Conservation (phyloP, 371 early-diverging fungal species). For the Mucor velutinosus region DNA sequence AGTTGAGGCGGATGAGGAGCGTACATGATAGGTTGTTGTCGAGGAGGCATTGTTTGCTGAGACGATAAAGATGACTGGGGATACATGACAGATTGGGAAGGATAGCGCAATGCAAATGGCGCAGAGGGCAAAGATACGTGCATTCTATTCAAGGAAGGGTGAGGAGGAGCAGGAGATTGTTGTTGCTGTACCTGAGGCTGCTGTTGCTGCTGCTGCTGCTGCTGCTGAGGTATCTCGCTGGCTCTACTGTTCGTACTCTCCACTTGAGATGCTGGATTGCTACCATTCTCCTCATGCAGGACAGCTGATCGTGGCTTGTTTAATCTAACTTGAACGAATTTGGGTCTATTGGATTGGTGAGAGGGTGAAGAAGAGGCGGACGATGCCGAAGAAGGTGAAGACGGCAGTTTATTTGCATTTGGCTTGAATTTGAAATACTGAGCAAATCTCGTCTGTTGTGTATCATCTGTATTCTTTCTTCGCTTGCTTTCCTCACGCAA, state of each 20-base stretch:
- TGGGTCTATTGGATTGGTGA: neutral
- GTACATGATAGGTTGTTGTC: neutral
- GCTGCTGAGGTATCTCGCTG: neutral
- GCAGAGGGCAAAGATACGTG: neutral
- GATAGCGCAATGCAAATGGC: neutral
- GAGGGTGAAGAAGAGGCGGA: neutral
- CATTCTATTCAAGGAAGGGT: neutral
- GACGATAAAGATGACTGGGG: neutral
- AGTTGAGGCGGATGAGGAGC: neutral
- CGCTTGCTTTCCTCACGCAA: constrained; percentile 5
- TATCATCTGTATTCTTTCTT: neutral
- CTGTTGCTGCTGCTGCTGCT: neutral
- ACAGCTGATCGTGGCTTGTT: neutral
- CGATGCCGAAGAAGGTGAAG: neutral
- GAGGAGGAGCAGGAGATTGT: neutral
- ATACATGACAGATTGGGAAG: neutral
- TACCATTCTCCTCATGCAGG: neutral
- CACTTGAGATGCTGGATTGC: neutral
- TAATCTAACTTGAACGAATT: neutral
- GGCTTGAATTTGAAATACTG: neutral
- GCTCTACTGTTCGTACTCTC: neutral
- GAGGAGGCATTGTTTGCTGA: neutral
- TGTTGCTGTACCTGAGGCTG: neutral
- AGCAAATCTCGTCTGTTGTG: neutral
- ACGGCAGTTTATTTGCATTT: neutral